Base-by-base conservation (phyloP, 1,284 basidiomycete species). In the Pseudozyma pruni region DNA sequence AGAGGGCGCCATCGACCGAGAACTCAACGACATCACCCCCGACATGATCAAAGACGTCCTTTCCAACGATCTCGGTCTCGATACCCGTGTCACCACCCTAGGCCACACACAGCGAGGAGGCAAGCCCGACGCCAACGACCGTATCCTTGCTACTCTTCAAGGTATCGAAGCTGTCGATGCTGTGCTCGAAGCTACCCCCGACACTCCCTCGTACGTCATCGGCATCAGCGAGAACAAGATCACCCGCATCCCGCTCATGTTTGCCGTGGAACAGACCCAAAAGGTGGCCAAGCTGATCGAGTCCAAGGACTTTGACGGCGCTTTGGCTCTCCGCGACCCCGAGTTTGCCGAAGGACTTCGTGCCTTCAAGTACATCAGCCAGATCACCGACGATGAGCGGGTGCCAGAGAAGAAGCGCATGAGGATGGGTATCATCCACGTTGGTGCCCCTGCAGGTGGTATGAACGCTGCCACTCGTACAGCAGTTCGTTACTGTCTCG, bases 391-490 rank as follows among this genome's bases (percentile, higher is more conserved):
- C 44, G 85, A 86, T 10, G 86, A 88, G 52, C 85, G 85, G 49
- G 83, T 94, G 8, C 89, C 91, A 0, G 84, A 87, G 49, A 56
- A 53, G 34, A 42, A 62, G 50, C 45, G 63, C 54, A 89, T 97
- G 84, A 88, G 91, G 20, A 86, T 98, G 62, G 94, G 89, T 32
- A 92, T 98, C 79, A 90, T 97, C 84, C 93, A 97, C 79, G 90
- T 95, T 78, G 95, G 95, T 62, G 96, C 96, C 1, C 95, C 96
- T 3, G 94, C 95, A 4, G 94, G 95, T 55, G 95, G 96, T 11
- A 98, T 98, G 93, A 98, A 98, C 81, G 94, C 94, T 1, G 95
- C 95, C 0, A 97, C 94, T 0, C 90, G 95, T 41, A 90, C 94
- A 31, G 93, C 93, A 1, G 93, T 92, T 8, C 90, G 95, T 16